These are phyloP conservation scores for Phytophthora europaea DNA, from an alignment of 352 stramenopile genomes.

Conservation along the genomic window DNA sequence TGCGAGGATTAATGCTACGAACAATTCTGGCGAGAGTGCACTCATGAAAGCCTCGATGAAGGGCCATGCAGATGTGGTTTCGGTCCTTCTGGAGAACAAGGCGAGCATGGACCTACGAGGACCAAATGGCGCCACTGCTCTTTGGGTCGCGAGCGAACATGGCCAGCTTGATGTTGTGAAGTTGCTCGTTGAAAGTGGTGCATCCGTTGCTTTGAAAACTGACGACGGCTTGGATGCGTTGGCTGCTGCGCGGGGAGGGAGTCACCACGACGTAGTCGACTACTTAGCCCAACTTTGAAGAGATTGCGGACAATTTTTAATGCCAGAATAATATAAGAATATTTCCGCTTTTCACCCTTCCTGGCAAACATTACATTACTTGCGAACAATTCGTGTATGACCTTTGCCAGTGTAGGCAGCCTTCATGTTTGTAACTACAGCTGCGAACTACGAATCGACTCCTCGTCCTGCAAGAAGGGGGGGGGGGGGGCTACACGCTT, in stretches of 20 bases:
- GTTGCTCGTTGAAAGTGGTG: slow-evolving; percentile 4
- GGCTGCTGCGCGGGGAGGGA: neutral
- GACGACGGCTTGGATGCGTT: neutral
- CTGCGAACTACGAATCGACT: slow-evolving; percentile 7
- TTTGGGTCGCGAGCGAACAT: neutral
- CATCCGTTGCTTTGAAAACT: neutral
- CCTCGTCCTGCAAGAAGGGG: slow-evolving; percentile 10
- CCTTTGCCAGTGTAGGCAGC: too few relatives aligned
- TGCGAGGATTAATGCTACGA: neutral
- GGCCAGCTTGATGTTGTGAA: slow-evolving; percentile 2
- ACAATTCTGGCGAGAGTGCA: slow-evolving; percentile 5
- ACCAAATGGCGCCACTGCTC: slow-evolving; percentile 3
- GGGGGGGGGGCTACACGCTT: slow-evolving; percentile 2
- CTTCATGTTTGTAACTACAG: too few relatives aligned
- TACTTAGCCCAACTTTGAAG: neutral
- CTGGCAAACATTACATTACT: too few relatives aligned
- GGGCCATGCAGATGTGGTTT: slow-evolving; percentile 5
- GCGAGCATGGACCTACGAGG: neutral
- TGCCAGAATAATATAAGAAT: too few relatives aligned
- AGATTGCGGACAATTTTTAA: neutral
- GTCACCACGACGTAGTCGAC: neutral
- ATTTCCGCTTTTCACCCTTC: too few relatives aligned
- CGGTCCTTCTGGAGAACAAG: slow-evolving; percentile 4
- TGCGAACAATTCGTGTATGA: too few relatives aligned
- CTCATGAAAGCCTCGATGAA: slow-evolving; percentile 4